phyloP scores from a whole-genome alignment of 73 alveolate genomes.

The Blepharisma japonicum region DNA sequence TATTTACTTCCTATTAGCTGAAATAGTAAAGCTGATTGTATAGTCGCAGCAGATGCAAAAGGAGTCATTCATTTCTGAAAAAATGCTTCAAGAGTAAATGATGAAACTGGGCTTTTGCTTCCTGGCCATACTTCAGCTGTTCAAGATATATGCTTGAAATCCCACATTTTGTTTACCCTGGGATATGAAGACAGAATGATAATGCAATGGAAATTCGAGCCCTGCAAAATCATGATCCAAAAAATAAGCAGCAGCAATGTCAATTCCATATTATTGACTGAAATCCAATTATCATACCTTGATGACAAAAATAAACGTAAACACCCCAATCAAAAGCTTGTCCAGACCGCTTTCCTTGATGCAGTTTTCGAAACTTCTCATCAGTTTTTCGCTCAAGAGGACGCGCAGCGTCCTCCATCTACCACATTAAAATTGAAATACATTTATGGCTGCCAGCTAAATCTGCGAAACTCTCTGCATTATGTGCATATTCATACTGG shows the following conservation, averaged over 20 bases:
- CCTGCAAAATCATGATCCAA: neutral
- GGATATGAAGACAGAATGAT: constrained; percentile 53
- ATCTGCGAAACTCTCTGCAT: constrained; percentile 47
- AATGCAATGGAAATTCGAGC: constrained; percentile 46
- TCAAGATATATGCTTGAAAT: constrained; percentile 42
- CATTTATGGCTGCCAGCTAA: constrained; percentile 58
- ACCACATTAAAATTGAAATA: constrained; percentile 48
- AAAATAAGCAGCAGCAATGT: neutral
- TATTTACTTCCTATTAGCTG: constrained; percentile 46
- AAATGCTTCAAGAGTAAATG: constrained; percentile 41
- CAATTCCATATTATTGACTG: neutral
- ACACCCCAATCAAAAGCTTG: neutral
- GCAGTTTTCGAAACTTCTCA: neutral
- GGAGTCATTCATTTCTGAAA: constrained; percentile 55
- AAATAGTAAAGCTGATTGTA: constrained; percentile 52
- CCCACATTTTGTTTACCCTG: constrained; percentile 38
- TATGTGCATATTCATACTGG: constrained; percentile 45
- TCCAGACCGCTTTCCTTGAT: constrained; percentile 9
- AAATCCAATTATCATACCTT: neutral
- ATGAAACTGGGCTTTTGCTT: constrained; percentile 40
- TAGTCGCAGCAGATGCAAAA: constrained; percentile 63
- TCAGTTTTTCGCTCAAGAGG: neutral
- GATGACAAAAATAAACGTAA: neutral
- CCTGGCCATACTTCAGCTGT: constrained; percentile 56
- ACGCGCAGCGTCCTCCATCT: constrained; percentile 41